Evolutionary conservation across 345 rosid species (phyloP), one percentile per base, ranked within the genome.

Genomic region (Populus pruinosa): DNA sequence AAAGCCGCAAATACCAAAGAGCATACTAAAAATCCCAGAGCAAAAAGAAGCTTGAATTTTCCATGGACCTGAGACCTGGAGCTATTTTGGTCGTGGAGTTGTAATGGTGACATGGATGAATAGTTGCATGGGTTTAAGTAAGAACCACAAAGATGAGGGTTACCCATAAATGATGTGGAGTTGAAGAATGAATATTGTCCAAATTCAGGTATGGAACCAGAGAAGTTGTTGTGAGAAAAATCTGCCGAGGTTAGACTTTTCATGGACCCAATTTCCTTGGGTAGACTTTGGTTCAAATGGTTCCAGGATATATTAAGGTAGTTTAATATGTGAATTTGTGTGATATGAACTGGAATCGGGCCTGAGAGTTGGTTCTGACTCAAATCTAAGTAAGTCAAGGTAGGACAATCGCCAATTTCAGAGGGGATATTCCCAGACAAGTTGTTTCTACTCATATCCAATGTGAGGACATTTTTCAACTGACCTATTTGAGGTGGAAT

Each of bases 311-410:
- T 59, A 66, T 91, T 91, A 74, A 91, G 74, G 87, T 88, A 91
- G 69, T 84, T 89, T 49, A 91, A 76, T 71, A 87, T 86, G 66
- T 77, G 86, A 62, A 88, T 73, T 49, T 84, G 76, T 69, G 87
- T 79, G 59, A 91, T 84, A 62, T 82, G 85, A 36, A 55, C 63
- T 25, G 95, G 90, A 49, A 91, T 85, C 18, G 89, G 82, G 21
- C 95, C 91, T 20, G 91, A 87, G 41, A 91, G 89, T 77, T 86
- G 87, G 82, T 91, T 91, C 76, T 86, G 90, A 85, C 95, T 91
- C 76, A 91, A 66, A 80, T 91, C 95, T 35, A 91, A 86, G 79
- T 75, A 88, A 13, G 90, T 86, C 36, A 91, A 84, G 79, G 82
- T 90, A 72, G 47, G 68, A 75, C 93, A 91, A 66, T 83, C 73